Base-by-base conservation (phyloP, 2,329 filamentous ascomycete species). In the Thielaviopsis populi region DNA sequence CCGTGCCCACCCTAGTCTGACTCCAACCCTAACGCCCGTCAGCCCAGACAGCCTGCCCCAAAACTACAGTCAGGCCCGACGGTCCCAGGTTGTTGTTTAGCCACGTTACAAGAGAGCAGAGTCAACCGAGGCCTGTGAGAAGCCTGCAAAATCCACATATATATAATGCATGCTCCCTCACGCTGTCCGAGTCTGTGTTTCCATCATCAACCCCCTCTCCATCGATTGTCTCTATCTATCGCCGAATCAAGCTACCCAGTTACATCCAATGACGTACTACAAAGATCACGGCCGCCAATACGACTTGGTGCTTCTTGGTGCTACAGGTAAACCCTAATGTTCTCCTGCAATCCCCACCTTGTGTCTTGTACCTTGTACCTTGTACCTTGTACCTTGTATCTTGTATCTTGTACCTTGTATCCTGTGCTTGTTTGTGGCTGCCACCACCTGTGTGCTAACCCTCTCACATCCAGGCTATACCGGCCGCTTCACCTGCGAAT, bases 401-500 rank as follows among this genome's bases (percentile, higher is more conserved):
- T n/a, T n/a, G n/a, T n/a, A n/a, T n/a, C n/a, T n/a, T n/a, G n/a
- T n/a, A n/a, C n/a, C n/a, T n/a, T n/a, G n/a, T n/a, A n/a, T n/a
- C n/a, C n/a, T n/a, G n/a, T n/a, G n/a, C n/a, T n/a, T n/a, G n/a
- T n/a, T n/a, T n/a, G n/a, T n/a, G n/a, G n/a, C n/a, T n/a, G 19
- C 10, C 33, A 19, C 27, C 30, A 13, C 17, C 40, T 22, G 7
- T 59, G 19, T 59, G 22, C 33, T 53, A 58, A 65, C 46, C 37
- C 30, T 41, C 19, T 15, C 3, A 17, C 4, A 6, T 10, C 37
- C 80, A 72, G 91, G 91, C 33, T 96, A 95, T 74, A 96, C 91
- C 0, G 91, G 91, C 46, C 85, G 83, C 68, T 79, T 88, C 68
- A 84, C 84, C 1, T 85, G 86, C 33, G 85, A 95, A 72, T 84